These are phyloP conservation scores for Mollisia scopiformis DNA, from an alignment of 2,329 filamentous ascomycete genomes.

Conservation along the genomic window DNA sequence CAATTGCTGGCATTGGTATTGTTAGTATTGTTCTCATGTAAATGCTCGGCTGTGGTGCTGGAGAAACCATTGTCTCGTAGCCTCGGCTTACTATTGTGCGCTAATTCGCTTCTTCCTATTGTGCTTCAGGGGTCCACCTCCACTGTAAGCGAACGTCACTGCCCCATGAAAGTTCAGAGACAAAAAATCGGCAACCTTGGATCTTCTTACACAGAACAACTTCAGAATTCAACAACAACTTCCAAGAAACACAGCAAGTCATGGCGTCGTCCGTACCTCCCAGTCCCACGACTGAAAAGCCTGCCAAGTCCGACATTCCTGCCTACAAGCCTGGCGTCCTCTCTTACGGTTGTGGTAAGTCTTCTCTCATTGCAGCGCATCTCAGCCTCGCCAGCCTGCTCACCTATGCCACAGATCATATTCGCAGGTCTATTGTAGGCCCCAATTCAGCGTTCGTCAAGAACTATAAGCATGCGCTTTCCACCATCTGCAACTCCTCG, in stretches of 20 bases:
- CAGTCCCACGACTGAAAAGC: constrained; percentile 34
- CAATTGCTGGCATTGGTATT: constrained; percentile 10
- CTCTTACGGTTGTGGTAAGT: constrained; percentile 66
- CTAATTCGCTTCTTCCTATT: neutral
- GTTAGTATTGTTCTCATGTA: neutral
- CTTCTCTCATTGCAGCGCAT: constrained; percentile 8
- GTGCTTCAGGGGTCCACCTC: neutral
- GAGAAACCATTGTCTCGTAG: neutral
- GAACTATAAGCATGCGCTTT: constrained; percentile 71
- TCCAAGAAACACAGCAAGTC: constrained; percentile 3
- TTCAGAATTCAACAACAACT: neutral
- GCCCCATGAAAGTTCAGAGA: neutral
- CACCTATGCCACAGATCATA: constrained; percentile 60
- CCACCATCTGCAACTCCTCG: constrained; percentile 69
- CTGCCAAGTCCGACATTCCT: constrained; percentile 55
- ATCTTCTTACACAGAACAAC: neutral
- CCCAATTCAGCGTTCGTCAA: constrained; percentile 26
- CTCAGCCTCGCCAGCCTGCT: constrained; percentile 16
- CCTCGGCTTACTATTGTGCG: neutral
- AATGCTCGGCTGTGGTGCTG: neutral
- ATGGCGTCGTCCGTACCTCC: constrained; percentile 36
- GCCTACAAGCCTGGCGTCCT: constrained; percentile 58
- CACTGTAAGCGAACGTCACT: neutral
- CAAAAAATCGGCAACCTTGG: neutral
- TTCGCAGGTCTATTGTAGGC: constrained; percentile 65